Conservation (phyloP, 2,329 filamentous ascomycete species). For the Fusarium sp. region DNA sequence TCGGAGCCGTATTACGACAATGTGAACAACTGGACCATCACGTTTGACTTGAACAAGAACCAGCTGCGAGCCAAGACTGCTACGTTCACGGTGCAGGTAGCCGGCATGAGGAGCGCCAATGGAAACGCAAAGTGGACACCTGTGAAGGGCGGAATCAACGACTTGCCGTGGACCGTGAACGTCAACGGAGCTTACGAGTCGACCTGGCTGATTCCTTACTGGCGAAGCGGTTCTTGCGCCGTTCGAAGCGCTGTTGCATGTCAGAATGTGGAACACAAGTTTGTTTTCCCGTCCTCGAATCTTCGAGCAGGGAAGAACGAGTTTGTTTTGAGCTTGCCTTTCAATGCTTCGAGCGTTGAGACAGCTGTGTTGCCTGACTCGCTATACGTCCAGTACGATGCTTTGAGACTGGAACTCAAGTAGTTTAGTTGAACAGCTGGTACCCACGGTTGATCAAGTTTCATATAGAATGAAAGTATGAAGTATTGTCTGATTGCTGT, state of each 20-base stretch:
- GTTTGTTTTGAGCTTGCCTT: slow-evolving; percentile 67
- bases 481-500: neutral
- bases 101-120: slow-evolving; percentile 26
- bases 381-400: slow-evolving; percentile 74
- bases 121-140: slow-evolving; percentile 36
- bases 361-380: slow-evolving; percentile 64
- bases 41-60: slow-evolving; percentile 58
- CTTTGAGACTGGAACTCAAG: slow-evolving; percentile 66
- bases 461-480: neutral
- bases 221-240: slow-evolving; percentile 61
- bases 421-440: neutral
- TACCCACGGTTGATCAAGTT: neutral
- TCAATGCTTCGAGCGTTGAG: slow-evolving; percentile 68
- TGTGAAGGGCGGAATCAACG: slow-evolving; percentile 3
- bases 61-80: slow-evolving; percentile 50
- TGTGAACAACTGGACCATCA: slow-evolving; percentile 69
- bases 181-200: slow-evolving; percentile 54
- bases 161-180: slow-evolving; percentile 43
- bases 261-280: slow-evolving; percentile 70
- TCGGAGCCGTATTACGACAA: slow-evolving; percentile 55
- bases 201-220: slow-evolving; percentile 66
- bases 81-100: slow-evolving; percentile 35
- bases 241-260: slow-evolving; percentile 69
- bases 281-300: slow-evolving; percentile 60
- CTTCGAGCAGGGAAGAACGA: slow-evolving; percentile 63